phyloP scores from a whole-genome alignment of 164 flowering plant species.

The Chimonanthus praecox region DNA sequence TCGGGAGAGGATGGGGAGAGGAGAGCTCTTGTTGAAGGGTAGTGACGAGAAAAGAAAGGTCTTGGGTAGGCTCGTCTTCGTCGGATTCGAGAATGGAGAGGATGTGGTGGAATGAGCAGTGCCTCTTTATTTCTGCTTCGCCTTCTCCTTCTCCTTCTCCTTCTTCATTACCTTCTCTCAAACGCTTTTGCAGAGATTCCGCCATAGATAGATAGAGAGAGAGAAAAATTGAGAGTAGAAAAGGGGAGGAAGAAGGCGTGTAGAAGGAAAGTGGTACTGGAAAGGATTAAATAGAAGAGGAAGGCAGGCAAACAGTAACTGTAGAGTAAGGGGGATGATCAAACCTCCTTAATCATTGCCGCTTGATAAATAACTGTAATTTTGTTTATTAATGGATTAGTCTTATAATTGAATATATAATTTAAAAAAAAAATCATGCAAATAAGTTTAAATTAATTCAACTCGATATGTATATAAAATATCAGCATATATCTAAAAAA shows the following conservation, averaged over 20 bases:
- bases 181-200: not conserved
- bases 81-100: constrained; percentile 16
- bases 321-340: not conserved
- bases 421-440: too few species aligned
- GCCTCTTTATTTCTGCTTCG: constrained; percentile 1
- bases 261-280: not conserved
- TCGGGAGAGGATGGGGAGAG: not conserved
- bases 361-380: too few species aligned
- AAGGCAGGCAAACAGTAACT: not conserved
- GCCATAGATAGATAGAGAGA: not conserved
- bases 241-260: not conserved
- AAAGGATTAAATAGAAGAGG: not conserved
- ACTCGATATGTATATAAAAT: too few species aligned
- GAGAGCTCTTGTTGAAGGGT: constrained; percentile 15
- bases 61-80: constrained; percentile 14
- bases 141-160: not conserved
- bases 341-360: too few species aligned
- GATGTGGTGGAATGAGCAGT: constrained; percentile 4
- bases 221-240: not conserved
- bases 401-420: too few species aligned
- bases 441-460: too few species aligned
- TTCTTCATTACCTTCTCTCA: not conserved
- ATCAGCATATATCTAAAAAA: too few species aligned
- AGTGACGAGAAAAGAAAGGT: constrained; percentile 7
- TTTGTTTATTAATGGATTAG: too few species aligned